Conservation (phyloP, 2,329 filamentous ascomycete species). For the Neonectria ditissima region DNA sequence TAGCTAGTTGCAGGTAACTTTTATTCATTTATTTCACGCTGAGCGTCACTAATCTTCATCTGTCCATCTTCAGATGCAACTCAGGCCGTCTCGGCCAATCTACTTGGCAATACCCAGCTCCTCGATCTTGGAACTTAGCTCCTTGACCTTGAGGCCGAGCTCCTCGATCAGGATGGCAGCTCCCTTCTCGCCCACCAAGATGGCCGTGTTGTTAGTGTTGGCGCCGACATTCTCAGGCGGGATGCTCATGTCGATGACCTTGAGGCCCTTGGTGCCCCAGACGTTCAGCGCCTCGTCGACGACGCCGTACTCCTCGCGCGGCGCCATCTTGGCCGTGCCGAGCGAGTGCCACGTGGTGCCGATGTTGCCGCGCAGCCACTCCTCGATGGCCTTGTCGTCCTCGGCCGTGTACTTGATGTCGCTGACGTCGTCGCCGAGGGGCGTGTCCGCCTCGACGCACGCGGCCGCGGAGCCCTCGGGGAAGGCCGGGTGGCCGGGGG, state of each 20-base stretch:
- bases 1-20: too few species aligned
- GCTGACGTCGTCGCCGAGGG: slow-evolving; percentile 46
- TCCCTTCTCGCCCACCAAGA: slow-evolving; percentile 63
- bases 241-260: slow-evolving; percentile 56
- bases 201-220: slow-evolving; percentile 63
- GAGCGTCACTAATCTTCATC: neutral
- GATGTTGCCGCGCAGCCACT: slow-evolving; percentile 57
- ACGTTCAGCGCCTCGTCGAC: slow-evolving; percentile 53
- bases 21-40: neutral
- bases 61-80: neutral
- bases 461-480: slow-evolving; percentile 54
- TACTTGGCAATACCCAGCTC: neutral
- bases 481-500: slow-evolving; percentile 59
- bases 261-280: slow-evolving; percentile 56
- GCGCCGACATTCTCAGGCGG: slow-evolving; percentile 55
- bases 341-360: slow-evolving; percentile 60
- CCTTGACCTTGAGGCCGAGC: slow-evolving; percentile 37
- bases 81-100: neutral
- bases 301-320: slow-evolving; percentile 55
- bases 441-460: slow-evolving; percentile 59
- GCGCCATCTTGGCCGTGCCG: slow-evolving; percentile 60
- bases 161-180: slow-evolving; percentile 56
- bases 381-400: slow-evolving; percentile 62
- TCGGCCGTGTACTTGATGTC: slow-evolving; percentile 62
- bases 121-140: neutral